phyloP scores from a whole-genome alignment of 164 flowering plant species.

The Santalum album region DNA sequence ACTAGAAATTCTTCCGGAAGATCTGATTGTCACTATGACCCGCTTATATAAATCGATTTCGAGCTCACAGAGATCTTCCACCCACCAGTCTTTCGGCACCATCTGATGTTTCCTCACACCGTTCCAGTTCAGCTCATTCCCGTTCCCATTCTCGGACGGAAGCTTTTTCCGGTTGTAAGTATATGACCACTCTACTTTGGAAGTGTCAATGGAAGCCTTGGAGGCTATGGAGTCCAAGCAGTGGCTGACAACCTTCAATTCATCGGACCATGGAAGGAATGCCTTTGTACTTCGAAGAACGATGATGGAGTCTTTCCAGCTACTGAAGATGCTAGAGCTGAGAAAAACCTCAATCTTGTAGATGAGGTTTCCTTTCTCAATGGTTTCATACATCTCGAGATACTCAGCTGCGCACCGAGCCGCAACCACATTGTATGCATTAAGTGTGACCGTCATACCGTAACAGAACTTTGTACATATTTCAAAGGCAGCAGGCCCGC shows the following conservation, averaged over 20 bases:
- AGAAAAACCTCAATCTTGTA: conserved; percentile 79
- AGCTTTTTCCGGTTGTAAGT: conserved; percentile 60
- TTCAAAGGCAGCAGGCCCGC: conserved; percentile 75
- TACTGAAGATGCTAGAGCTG: conserved; percentile 53
- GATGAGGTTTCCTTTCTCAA: conserved; percentile 67
- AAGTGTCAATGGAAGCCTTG: conserved; percentile 54
- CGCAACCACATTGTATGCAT: conserved; percentile 73
- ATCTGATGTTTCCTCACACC: conserved; percentile 32
- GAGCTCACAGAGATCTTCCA: conserved; percentile 72
- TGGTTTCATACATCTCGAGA: conserved; percentile 62
- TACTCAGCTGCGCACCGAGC: conserved; percentile 78
- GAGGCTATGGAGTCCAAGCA: conserved; percentile 67
- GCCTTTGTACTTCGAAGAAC: conserved; percentile 60
- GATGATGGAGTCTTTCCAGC: conserved; percentile 81
- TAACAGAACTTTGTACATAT: conserved; percentile 81
- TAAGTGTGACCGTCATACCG: conserved; percentile 72
- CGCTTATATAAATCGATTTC: conserved; percentile 50
- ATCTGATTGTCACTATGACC: conserved; percentile 42
- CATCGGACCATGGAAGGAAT: conserved; percentile 55
- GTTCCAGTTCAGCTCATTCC: conserved; percentile 36
- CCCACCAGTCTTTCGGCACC: conserved; percentile 85
- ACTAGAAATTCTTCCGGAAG: conserved; percentile 32
- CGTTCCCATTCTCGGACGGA: conserved; percentile 42
- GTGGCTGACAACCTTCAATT: conserved; percentile 53
- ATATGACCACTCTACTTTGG: conserved; percentile 76